Evolutionary conservation across 768 basidiomycete genomes (phyloP).

Genomic region (Boletus pseudopeckii): DNA sequence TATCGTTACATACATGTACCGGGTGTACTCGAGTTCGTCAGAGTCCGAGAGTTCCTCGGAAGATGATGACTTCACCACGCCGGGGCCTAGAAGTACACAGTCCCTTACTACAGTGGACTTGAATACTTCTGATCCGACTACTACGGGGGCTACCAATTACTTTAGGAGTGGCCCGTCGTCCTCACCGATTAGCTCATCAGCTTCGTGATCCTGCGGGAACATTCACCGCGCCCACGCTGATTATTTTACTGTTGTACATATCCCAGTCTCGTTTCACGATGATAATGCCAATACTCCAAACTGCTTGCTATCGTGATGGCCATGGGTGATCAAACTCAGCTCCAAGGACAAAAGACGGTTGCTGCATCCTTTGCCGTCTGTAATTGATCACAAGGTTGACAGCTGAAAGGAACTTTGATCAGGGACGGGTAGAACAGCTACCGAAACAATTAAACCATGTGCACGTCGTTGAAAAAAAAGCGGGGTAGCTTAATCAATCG

Average conservation of each 20-base stretch:
- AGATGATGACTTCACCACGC: constrained; percentile 10
- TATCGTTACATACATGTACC: neutral
- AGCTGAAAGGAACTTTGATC: neutral
- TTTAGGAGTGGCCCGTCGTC: neutral
- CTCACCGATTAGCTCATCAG: neutral
- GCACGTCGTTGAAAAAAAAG: neutral
- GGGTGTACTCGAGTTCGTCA: neutral
- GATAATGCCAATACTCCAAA: neutral
- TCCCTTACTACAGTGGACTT: neutral
- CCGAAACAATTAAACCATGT: neutral
- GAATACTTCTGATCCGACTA: neutral
- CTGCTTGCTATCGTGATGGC: neutral
- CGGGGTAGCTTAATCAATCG: neutral
- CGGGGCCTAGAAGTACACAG: neutral
- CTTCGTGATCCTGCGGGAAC: neutral
- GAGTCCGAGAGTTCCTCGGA: neutral
- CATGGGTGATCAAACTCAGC: neutral
- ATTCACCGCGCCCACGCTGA: neutral
- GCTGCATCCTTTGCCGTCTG: neutral
- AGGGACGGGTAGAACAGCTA: neutral
- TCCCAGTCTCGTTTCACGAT: neutral
- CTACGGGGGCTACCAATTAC: neutral
- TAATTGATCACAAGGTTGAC: neutral
- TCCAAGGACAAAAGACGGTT: neutral
- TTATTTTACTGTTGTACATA: neutral